Evolutionary conservation across 768 basidiomycete genomes (phyloP).

Genomic region (Mrakia hoshinonis): DNA sequence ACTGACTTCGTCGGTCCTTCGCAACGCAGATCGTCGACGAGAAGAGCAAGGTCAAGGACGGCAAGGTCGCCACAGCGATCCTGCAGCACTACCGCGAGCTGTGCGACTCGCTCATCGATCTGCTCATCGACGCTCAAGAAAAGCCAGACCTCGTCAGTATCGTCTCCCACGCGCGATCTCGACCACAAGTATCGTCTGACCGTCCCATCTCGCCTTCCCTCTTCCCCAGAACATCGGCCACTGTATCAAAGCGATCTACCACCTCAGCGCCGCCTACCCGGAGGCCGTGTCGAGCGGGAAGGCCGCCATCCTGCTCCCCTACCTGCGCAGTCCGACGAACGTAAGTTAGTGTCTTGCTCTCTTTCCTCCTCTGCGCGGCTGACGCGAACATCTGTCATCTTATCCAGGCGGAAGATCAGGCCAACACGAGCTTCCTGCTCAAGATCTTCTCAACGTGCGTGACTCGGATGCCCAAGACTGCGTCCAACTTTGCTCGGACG

Average conservation of each 20-base stretch:
- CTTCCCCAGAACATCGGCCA: slow-evolving; percentile 63
- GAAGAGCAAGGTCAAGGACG: slow-evolving; percentile 46
- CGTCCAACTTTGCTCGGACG: slow-evolving; percentile 76
- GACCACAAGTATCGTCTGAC: neutral
- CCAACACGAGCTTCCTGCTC: slow-evolving; percentile 74
- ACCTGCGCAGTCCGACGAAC: slow-evolving; percentile 70
- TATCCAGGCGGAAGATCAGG: slow-evolving; percentile 66
- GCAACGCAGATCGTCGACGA: slow-evolving; percentile 53
- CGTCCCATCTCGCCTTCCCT: neutral
- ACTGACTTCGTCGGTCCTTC: neutral
- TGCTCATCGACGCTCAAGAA: slow-evolving; percentile 72
- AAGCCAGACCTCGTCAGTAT: slow-evolving; percentile 54
- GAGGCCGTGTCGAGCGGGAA: slow-evolving; percentile 71
- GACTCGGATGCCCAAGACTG: slow-evolving; percentile 81
- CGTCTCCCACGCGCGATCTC: neutral
- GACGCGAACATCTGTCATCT: neutral
- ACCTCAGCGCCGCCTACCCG: slow-evolving; percentile 74
- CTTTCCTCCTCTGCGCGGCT: slow-evolving; percentile 18
- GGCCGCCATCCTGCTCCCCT: slow-evolving; percentile 78
- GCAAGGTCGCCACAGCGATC: slow-evolving; percentile 48
- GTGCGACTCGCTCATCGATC: slow-evolving; percentile 76
- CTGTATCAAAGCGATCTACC: slow-evolving; percentile 73
- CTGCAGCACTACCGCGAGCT: slow-evolving; percentile 68
- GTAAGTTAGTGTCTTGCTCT: slow-evolving; percentile 45
- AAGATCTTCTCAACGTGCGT: slow-evolving; percentile 79